Evolutionary conservation across 1,139 yeast species (phyloP), one percentile per base, ranked within the genome.

Genomic region (Geotrichum siamense): DNA sequence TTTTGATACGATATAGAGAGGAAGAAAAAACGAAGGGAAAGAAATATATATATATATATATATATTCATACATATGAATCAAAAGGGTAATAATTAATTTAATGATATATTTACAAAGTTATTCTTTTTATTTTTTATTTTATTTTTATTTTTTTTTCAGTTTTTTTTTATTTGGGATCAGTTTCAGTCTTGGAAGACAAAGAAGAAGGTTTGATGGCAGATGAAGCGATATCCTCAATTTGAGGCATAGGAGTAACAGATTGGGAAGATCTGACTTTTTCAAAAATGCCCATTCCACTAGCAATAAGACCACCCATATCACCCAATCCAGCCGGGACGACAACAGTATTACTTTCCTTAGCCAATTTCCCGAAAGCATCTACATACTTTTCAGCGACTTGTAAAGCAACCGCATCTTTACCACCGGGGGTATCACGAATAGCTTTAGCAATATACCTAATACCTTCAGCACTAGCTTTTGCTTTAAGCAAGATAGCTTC

Each of bases 341-440:
- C 80, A 26, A 85, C 74, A 1, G 93, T 81, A 58, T 82, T 84
- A 37, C 82, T 68, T 61, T 82, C 89, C 68, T 84, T 83, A 36
- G 94, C 94, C 59, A 84, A 70, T 53, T 83, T 79, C 41, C 85
- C 83, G 60, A 84, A 84, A 39, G 89, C 85, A 48, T 78, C 82
- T 49, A 84, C 84, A 60, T 84, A 84, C 57, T 81, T 83, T 59
- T 82, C 91, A 17, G 94, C 94, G 39, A 85, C 79, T 61, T 80
- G 87, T 53, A 85, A 71, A 27, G 79, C 69, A 33, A 84, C 86
- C 3, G 94, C 94, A 41, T 81, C 82, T 47, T 67, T 68, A 38
- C 93, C 91, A 49, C 82, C 82, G 5, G 83, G 80, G 17, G 85
- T 76, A 41, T 72, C 71, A 45, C 72, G 64, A 54, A 84, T 82